Conservation (phyloP, 192 early-diverging fungal genomes). For the Linnemannia exigua region DNA sequence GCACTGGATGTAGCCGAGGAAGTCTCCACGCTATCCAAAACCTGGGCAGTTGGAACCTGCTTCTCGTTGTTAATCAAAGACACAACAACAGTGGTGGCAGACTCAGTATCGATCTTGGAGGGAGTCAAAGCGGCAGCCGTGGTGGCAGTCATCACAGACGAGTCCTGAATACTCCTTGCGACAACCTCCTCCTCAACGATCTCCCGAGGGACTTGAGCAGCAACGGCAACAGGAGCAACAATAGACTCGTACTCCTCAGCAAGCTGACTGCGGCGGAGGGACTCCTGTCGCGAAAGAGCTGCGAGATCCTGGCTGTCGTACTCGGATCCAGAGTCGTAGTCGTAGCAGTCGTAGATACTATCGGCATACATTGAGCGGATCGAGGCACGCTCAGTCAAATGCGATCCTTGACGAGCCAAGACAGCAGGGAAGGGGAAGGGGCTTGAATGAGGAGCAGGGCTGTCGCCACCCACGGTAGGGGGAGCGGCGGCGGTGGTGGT, state of each 20-base stretch:
- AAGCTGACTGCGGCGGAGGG: conserved; percentile 11
- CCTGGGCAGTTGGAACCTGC: not conserved
- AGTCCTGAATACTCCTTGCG: not conserved
- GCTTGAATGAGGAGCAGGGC: not conserved
- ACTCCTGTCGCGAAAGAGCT: conserved; percentile 9
- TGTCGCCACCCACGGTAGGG: not conserved
- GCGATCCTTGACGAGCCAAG: conserved; percentile 35
- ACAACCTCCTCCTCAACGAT: not conserved
- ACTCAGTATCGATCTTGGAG: not conserved
- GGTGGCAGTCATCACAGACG: not conserved
- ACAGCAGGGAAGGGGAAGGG: conserved; percentile 33
- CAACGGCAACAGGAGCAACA: not conserved
- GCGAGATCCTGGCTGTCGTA: conserved; percentile 19
- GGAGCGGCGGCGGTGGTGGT: not conserved
- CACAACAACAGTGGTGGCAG: not conserved
- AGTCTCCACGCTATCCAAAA: not conserved
- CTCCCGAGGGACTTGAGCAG: not conserved
- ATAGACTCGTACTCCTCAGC: not conserved
- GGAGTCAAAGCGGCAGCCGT: not conserved
- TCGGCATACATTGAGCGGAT: conserved; percentile 52
- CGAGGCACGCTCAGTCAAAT: conserved; percentile 35
- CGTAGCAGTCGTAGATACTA: conserved; percentile 56
- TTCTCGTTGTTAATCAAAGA: not conserved
- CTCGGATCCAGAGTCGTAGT: conserved; percentile 51
- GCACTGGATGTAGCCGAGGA: not conserved